These are phyloP conservation scores for Globisporangium abappressorium DNA, from an alignment of 352 stramenopile genomes.

Conservation along the genomic window DNA sequence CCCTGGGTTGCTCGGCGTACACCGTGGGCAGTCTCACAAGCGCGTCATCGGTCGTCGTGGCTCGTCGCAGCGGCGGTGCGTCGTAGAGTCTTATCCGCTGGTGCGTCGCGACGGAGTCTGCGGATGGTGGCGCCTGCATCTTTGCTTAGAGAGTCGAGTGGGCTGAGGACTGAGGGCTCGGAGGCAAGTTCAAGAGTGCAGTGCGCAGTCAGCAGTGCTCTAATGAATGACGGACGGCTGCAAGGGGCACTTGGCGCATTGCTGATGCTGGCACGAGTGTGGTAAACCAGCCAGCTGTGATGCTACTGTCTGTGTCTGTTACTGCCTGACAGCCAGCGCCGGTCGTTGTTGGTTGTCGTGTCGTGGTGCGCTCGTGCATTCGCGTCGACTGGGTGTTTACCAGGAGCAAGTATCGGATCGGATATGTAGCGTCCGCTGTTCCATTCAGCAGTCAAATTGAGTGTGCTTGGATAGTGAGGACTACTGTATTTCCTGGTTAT, in stretches of 20 bases:
- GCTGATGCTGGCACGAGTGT: neutral
- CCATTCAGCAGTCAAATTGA: neutral
- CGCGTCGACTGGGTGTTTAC: slow-evolving; percentile 4
- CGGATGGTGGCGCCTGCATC: neutral
- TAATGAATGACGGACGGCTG: neutral
- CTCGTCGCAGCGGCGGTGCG: neutral
- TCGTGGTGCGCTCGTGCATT: slow-evolving; percentile 8
- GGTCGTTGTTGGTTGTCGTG: neutral
- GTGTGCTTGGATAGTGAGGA: neutral
- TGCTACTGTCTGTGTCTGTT: neutral
- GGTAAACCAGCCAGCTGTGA: neutral
- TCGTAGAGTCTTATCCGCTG: slow-evolving; percentile 13
- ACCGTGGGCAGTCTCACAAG: neutral
- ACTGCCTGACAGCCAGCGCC: slow-evolving; percentile 6
- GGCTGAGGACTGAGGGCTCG: neutral
- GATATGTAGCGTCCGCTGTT: neutral
- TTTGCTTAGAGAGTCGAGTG: neutral
- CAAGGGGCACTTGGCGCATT: neutral
- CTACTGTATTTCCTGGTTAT: too few relatives aligned
- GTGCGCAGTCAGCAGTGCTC: neutral
- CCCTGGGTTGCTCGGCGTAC: slow-evolving; percentile 1
- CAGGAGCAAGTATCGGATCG: too few relatives aligned
- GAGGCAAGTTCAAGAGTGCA: neutral
- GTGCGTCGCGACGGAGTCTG: neutral
- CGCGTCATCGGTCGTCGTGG: neutral